Conservation (phyloP, 345 rosid genomes). For the Lepidium aucheri region DNA sequence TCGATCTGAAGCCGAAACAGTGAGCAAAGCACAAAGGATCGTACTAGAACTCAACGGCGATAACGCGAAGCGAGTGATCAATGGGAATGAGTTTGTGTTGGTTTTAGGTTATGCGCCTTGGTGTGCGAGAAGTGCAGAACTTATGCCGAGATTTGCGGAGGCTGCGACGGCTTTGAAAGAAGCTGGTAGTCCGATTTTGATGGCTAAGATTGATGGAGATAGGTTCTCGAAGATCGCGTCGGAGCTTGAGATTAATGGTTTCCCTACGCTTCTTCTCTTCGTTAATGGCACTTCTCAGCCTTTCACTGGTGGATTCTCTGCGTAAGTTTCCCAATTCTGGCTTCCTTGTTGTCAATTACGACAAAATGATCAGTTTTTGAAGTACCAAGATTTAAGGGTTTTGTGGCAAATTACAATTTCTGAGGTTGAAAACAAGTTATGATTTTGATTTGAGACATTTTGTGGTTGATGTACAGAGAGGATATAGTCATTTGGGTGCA, state of each 20-base stretch:
- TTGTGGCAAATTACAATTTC: background rate
- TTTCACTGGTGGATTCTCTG: conserved; percentile 67
- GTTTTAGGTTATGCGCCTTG: conserved; percentile 87
- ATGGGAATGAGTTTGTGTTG: conserved; percentile 56
- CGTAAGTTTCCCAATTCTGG: conserved; percentile 36
- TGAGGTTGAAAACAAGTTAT: background rate
- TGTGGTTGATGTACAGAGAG: conserved; percentile 34
- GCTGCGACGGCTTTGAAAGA: conserved; percentile 73
- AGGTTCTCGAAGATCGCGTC: conserved; percentile 65
- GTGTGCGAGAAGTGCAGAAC: conserved; percentile 82
- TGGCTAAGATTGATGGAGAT: conserved; percentile 88
- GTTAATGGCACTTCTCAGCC: conserved; percentile 58
- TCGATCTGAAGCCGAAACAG: conserved; percentile 59
- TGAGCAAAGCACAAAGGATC: conserved; percentile 71
- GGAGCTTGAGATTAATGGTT: conserved; percentile 54
- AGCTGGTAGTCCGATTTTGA: conserved; percentile 44
- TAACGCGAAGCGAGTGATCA: conserved; percentile 37
- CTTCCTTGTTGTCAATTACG: background rate
- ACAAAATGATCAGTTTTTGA: too few species aligned
- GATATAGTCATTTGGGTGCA: conserved; percentile 77
- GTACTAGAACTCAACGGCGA: conserved; percentile 63
- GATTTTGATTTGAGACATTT: background rate
- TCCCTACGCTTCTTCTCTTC: conserved; percentile 74
- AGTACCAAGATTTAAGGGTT: background rate
- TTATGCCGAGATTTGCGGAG: conserved; percentile 81